These are phyloP conservation scores for Trichocladium antarcticum DNA, from an alignment of 495 filamentous ascomycete species.

Conservation along the genomic window DNA sequence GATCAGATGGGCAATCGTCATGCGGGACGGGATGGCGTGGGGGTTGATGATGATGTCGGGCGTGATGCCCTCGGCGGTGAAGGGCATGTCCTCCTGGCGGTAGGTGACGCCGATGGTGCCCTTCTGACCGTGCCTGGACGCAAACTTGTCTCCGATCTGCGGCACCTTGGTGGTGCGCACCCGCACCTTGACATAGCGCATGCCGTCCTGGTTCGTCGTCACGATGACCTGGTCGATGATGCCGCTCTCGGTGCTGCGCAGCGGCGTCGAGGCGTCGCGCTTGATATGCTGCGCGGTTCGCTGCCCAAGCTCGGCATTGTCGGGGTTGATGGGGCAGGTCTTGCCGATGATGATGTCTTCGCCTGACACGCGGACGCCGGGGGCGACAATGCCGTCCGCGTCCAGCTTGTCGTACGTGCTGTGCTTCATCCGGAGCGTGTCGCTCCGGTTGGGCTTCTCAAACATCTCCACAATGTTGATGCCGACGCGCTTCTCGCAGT, in stretches of 20 bases:
- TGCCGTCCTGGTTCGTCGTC: conserved; percentile 81
- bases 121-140: conserved; percentile 97
- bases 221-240: conserved; percentile 90
- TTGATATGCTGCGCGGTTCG: conserved; percentile 81
- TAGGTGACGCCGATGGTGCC: conserved; percentile 98
- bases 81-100: conserved; percentile 97
- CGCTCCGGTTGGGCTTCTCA: conserved; percentile 80
- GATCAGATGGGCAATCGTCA: conserved; percentile 99
- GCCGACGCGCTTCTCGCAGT: conserved; percentile 88
- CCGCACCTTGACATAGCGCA: conserved; percentile 91
- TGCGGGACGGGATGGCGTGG: conserved; percentile 98
- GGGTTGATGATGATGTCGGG: conserved; percentile 99
- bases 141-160: conserved; percentile 99
- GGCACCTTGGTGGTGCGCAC: conserved; percentile 96
- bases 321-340: conserved; percentile 83
- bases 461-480: conserved; percentile 82
- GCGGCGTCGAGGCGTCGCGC: conserved; percentile 85
- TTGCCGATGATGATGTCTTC: conserved; percentile 99
- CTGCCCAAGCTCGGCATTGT: conserved; percentile 88
- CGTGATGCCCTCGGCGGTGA: conserved; percentile 78
- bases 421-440: conserved; percentile 82
- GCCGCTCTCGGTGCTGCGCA: conserved; percentile 90
- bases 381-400: conserved; percentile 84
- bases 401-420: conserved; percentile 98
- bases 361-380: conserved; percentile 85